Evolutionary conservation across 495 filamentous ascomycete genomes (phyloP), one percentile per base, ranked within the genome.

Genomic region (Haplographium delicatum): DNA sequence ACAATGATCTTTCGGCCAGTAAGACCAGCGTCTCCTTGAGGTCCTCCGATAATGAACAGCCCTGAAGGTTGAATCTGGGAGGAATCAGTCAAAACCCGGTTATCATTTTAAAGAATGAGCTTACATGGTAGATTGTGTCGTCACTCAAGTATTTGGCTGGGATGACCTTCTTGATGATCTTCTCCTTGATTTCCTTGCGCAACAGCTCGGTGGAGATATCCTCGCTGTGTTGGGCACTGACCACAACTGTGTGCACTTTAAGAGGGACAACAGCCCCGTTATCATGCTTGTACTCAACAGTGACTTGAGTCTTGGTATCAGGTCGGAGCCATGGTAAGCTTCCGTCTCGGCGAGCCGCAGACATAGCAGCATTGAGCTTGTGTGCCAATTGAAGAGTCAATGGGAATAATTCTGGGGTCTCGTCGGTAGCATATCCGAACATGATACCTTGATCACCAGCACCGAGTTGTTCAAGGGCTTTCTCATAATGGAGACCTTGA

Each of bases 381-480:
- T 98, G 93, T 63, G 93, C 84, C 65, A 96, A 81, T 48, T 89
- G 81, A 60, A 96, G 75, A 57, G 93, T 96, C 64, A 98, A 75
- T 54, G 93, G 93, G 65, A 97, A 85, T 56, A 93, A 82, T 75
- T 98, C 91, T 54, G 93, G 93, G 64, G 93, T 97, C 81, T 98
- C 93, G 62, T 98, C 91, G 67, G 93, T 95, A 65, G 93, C 93
- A 83, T 98, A 98, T 59, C 93, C 93, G 72, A 98, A 98, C 93
- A 98, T 98, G 79, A 98, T 96, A 78, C 93, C 93, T 78, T 98
- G 93, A 75, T 98, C 93, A 86, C 93, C 93, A 50, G 93, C 93
- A 74, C 93, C 93, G 55, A 98, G 82, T 73, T 95, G 85, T 83
- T 98, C 93, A 52, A 98, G 83, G 58, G 88, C 89, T 74, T 96